Evolutionary conservation across 164 flowering plant genomes (phyloP), one percentile per base, ranked within the genome.

Genomic region (Macadamia integrifolia): DNA sequence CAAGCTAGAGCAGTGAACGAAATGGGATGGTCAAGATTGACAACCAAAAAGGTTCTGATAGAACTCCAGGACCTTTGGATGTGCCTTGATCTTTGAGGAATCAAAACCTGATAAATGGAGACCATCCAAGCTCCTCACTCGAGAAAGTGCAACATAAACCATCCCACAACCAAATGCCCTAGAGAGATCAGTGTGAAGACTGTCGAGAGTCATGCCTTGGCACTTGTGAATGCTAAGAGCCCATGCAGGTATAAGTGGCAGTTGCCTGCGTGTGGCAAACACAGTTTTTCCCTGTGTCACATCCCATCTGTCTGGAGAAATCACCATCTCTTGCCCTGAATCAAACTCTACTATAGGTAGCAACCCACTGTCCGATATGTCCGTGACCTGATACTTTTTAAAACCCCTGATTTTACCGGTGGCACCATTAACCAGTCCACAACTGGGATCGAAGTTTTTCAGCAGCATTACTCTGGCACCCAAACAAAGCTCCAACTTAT

Each of bases 151-250:
- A 43, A 83, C 88, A 79, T 87, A 89, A 12, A 82, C 87, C 91
- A 87, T 87, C 30, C 87, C 90, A 69, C 57, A 79, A 46, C 83
- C 93, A 71, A 88, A 88, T 15, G 86, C 85, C 35, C 75, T 66
- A 0, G 86, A 77, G 14, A 88, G 83, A 79, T 89, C 81, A 10
- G 91, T 82, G 52, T 79, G 81, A 55, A 85, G 74, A 11, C 74
- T 42, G 30, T 84, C 78, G 49, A 89, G 80, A 53, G 84, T 84
- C 88, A 83, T 83, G 4, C 94, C 94, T 71, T 89, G 94, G 66
- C 88, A 87, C 72, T 89, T 87, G 72, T 87, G 94, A 73, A 89
- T 70, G 74, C 88, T 89, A 9, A 87, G 32, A 35, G 89, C 89
- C 89, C 89, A 89, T 35, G 89, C 86, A 71, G 85, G 73, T 52